These are phyloP conservation scores for Sicyos edulis DNA, from an alignment of 306 rosid species.

Conservation along the genomic window DNA sequence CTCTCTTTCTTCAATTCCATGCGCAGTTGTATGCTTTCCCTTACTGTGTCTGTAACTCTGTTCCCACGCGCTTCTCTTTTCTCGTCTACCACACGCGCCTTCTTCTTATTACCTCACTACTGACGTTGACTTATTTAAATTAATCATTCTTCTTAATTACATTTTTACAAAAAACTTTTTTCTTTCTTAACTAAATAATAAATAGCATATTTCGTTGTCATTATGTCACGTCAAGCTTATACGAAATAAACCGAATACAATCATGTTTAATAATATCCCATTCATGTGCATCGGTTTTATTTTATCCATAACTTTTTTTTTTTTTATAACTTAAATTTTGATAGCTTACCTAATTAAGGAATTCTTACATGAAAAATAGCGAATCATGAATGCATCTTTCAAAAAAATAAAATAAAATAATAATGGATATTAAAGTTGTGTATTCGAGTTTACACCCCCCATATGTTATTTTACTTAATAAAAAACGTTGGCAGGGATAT, in stretches of 20 bases:
- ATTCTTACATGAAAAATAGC: too few relatives aligned
- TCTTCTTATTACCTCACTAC: background rate
- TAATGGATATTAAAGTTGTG: too few relatives aligned
- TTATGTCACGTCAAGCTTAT: background rate
- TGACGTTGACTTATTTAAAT: background rate
- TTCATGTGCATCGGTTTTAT: background rate
- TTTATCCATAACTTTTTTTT: background rate
- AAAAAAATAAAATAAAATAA: too few relatives aligned
- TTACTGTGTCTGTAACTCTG: slow-evolving; percentile 21
- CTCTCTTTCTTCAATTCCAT: slow-evolving; percentile 21
- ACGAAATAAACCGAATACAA: background rate
- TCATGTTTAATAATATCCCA: slow-evolving; percentile 1
- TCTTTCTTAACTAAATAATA: too few relatives aligned
- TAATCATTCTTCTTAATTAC: too few relatives aligned
- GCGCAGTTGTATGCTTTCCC: slow-evolving; percentile 34
- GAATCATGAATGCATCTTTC: too few relatives aligned
- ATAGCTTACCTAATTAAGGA: too few relatives aligned
- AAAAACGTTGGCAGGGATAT: too few relatives aligned
- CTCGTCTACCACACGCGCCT: background rate
- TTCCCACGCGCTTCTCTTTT: background rate
- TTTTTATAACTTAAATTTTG: too few relatives aligned
- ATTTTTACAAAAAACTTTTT: too few relatives aligned
- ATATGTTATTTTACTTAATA: too few relatives aligned
- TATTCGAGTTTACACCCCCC: too few relatives aligned
- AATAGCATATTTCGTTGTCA: background rate